Conservation (phyloP, 768 basidiomycete genomes). For the Mycena galericulata region DNA sequence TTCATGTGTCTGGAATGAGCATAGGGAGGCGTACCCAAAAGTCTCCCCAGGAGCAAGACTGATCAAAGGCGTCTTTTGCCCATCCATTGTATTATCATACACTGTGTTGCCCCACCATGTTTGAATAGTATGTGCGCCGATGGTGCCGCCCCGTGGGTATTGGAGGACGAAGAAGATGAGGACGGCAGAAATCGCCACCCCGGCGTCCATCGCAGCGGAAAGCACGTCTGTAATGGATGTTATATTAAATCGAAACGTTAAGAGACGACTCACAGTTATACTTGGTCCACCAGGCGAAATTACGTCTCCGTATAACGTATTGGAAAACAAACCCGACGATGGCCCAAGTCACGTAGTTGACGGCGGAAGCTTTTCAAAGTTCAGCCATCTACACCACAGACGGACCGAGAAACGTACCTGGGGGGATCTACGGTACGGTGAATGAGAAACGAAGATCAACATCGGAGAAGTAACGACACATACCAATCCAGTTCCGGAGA, state of each 20-base stretch:
- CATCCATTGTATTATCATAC: conserved; percentile 37
- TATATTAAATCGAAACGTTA: background rate
- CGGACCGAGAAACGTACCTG: no score
- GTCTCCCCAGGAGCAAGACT: conserved; percentile 28
- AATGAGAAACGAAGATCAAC: no score
- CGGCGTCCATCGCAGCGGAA: conserved; percentile 67
- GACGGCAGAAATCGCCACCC: conserved; percentile 58
- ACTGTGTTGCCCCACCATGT: conserved; percentile 66
- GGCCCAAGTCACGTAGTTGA: conserved; percentile 78
- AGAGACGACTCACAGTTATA: conserved; percentile 60
- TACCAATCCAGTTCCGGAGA: conserved; percentile 72
- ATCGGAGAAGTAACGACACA: no score
- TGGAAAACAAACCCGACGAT: conserved; percentile 77
- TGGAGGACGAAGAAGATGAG: conserved; percentile 65
- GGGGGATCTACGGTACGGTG: no score
- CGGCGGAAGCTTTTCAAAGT: no score
- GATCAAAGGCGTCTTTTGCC: conserved; percentile 20
- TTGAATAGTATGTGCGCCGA: conserved; percentile 55
- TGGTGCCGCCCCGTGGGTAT: conserved; percentile 57
- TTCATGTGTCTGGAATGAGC: background rate
- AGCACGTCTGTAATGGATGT: conserved; percentile 38
- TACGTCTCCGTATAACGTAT: conserved; percentile 65
- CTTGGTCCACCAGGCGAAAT: conserved; percentile 80
- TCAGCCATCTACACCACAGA: no score
- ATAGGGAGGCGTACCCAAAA: conserved; percentile 12